Conservation (phyloP, 257 asterid genomes). For the Salvia splendens region DNA sequence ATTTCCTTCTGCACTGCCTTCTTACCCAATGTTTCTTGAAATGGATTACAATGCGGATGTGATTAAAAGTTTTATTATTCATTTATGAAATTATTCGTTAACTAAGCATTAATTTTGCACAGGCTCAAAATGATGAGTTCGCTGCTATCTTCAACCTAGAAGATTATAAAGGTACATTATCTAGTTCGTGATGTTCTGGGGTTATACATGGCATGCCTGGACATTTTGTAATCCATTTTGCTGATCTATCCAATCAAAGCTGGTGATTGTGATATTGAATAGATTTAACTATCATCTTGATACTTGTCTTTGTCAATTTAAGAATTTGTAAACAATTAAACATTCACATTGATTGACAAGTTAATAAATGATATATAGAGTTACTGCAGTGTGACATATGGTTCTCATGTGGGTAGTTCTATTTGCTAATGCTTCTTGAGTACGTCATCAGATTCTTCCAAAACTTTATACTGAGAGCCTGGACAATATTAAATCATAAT, state of each 20-base stretch:
- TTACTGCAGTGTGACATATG: background rate
- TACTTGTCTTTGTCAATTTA: slow-evolving; percentile 6
- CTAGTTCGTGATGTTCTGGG: slow-evolving; percentile 20
- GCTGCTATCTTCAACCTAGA: slow-evolving; percentile 87
- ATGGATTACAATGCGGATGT: slow-evolving; percentile 7
- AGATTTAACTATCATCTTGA: background rate
- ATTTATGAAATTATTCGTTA: slow-evolving; percentile 11
- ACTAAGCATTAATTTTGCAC: slow-evolving; percentile 34
- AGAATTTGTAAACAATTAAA: slow-evolving; percentile 10
- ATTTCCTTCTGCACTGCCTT: slow-evolving; percentile 25
- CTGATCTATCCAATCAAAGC: slow-evolving; percentile 14
- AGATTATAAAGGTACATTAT: slow-evolving; percentile 83
- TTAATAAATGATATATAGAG: background rate
- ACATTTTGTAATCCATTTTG: background rate
- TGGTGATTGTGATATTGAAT: slow-evolving; percentile 1
- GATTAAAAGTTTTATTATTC: slow-evolving; percentile 12
- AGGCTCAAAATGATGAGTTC: slow-evolving; percentile 84
- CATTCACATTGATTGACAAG: slow-evolving; percentile 16
- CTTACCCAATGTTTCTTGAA: slow-evolving; percentile 5
- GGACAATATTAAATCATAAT: background rate
- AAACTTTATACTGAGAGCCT: background rate
- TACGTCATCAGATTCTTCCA: background rate
- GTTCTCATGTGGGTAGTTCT: background rate
- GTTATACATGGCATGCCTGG: slow-evolving; percentile 7
- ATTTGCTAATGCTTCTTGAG: background rate